Evolutionary conservation across 169 alveolate genomes (phyloP), one percentile per base, ranked within the genome.

Genomic region (Sarcocystis neurona): DNA sequence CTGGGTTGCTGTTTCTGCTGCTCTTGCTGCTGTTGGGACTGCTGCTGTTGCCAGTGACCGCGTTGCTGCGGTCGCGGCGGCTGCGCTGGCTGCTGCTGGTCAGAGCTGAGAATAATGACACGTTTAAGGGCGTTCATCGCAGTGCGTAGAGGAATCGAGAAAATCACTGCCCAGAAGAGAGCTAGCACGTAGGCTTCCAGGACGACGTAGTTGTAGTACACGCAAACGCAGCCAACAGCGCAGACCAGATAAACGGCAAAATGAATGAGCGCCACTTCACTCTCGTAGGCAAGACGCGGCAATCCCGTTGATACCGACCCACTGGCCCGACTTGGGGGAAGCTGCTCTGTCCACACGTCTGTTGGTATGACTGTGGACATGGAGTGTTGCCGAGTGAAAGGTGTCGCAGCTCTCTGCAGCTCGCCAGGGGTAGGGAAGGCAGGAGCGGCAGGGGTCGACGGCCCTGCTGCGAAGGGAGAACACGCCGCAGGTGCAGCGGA

Each of bases 161-260:
- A 84, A 27, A 92, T 89, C n/a, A 91, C 89, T 0, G 95, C 95
- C 95, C 95, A 92, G 66, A 92, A 92, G 48, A 92, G 77, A 8
- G 95, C 91, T 37, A 88, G 85, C 87, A 92, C 85, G 60, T 92
- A 88, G 63, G 89, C 90, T 47, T 92, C 90, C 30, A 92, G 63
- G 18, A 92, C 90, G 56, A 92, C 93, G 60, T 87, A 90, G 85
- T 92, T 92, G 85, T 90, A 92, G 88, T 92, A 92, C 32, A 92
- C 88, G 53, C 94, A 90, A 27, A 92, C 68, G 60, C 90, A 78
- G 39, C 89, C 85, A 27, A 90, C 74, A 39, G 89, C 78, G 90
- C 95, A 92, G 68, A 92, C 86, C 56, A 91, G 87, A 41, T 90
- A 89, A 80, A 92, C 95, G 37, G 70, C 89, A 72, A 92, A 92